phyloP scores from a whole-genome alignment of 208 protist genomes.

The Trypanosoma brucei region DNA sequence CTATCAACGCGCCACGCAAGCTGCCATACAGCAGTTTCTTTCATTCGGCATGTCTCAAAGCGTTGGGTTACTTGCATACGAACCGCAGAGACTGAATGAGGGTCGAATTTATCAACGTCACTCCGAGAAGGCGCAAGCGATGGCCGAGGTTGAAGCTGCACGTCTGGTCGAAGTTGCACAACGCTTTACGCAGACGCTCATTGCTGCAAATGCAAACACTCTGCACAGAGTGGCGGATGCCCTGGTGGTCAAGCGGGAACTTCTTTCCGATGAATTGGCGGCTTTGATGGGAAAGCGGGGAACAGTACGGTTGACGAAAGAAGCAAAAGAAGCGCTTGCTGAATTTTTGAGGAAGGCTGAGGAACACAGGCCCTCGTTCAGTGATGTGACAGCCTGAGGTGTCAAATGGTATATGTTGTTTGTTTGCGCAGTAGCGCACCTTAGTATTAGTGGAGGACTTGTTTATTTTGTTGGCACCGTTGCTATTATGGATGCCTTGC shows the following conservation, averaged over 20 bases:
- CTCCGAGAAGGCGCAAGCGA: conserved; percentile 45
- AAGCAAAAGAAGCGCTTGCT: conserved; percentile 44
- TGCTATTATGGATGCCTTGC: too few relatives aligned
- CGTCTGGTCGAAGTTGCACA: conserved; percentile 53
- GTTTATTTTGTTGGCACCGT: too few relatives aligned
- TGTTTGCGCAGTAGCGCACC: neutral
- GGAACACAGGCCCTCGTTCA: conserved; percentile 23
- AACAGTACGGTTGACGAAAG: conserved; percentile 15
- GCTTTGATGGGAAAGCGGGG: conserved; percentile 45
- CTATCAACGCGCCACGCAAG: conserved; percentile 88
- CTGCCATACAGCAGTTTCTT: conserved; percentile 61
- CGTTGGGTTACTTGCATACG: conserved; percentile 70
- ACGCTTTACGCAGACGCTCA: conserved; percentile 38
- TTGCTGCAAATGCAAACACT: conserved; percentile 33
- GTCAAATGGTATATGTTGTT: neutral
- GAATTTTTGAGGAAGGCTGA: conserved; percentile 52
- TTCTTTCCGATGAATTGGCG: conserved; percentile 68
- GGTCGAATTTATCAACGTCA: conserved; percentile 74
- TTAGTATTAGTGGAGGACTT: too few relatives aligned
- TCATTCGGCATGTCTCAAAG: conserved; percentile 73
- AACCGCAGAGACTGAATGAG: conserved; percentile 69
- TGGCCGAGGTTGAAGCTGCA: conserved; percentile 65
- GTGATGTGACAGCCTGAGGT: conserved; percentile 3
- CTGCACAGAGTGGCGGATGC: conserved; percentile 40
- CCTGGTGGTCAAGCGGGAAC: conserved; percentile 67